Evolutionary conservation across 495 filamentous ascomycete species (phyloP).

Genomic region (Aspergillus kassunensis): DNA sequence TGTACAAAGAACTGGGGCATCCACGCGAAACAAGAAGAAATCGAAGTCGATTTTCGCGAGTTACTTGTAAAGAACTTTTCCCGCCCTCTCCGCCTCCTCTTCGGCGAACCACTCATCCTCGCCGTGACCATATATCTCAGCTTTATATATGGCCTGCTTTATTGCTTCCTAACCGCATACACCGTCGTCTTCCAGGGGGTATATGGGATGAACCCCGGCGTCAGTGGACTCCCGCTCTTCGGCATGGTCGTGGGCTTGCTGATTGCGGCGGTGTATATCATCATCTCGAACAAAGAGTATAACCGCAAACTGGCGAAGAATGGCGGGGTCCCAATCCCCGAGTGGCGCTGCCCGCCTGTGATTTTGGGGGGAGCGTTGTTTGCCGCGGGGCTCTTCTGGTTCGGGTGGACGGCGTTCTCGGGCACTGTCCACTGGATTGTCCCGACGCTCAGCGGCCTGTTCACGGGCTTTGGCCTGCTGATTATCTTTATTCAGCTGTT

Average conservation of each 20-base stretch:
- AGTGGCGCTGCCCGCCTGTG: constrained; percentile 54
- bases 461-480: constrained; percentile 40
- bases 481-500: constrained; percentile 44
- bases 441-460: constrained; percentile 45
- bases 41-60: background rate
- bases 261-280: constrained; percentile 40
- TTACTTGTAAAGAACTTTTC: background rate
- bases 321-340: constrained; percentile 44
- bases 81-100: constrained; percentile 25
- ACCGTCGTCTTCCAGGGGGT: constrained; percentile 33
- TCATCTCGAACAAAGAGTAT: constrained; percentile 3
- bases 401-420: constrained; percentile 54
- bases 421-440: constrained; percentile 52
- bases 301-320: constrained; percentile 28
- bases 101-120: constrained; percentile 50
- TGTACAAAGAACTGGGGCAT: constrained; percentile 49
- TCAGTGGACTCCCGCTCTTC: constrained; percentile 54
- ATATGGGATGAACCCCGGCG: constrained; percentile 4
- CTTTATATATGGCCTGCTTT: constrained; percentile 63
- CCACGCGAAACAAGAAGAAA: constrained; percentile 1
- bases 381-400: constrained; percentile 51
- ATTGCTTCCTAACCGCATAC: constrained; percentile 53
- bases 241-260: constrained; percentile 52
- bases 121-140: constrained; percentile 54
- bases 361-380: constrained; percentile 40